Evolutionary conservation across 495 filamentous ascomycete species (phyloP).

Genomic region (Trichoderma orchidacearum): DNA sequence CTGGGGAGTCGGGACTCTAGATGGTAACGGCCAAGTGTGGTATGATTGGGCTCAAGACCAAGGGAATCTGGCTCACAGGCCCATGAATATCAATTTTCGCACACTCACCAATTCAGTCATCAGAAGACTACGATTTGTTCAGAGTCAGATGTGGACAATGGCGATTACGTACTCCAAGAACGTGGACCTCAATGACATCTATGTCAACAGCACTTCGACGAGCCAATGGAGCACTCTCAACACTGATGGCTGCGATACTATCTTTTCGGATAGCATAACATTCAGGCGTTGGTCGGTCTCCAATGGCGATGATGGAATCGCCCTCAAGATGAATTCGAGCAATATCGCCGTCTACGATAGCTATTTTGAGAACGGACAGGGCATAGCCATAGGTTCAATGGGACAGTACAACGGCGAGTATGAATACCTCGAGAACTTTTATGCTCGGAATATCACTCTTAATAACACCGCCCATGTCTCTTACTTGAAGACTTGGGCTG

Average conservation of each 20-base stretch:
- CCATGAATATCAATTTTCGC: conserved; percentile 25
- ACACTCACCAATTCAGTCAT: conserved; percentile 21
- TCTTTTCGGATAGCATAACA: conserved; percentile 12
- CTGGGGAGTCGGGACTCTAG: conserved; percentile 23
- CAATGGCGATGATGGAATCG: conserved; percentile 33
- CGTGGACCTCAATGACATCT: conserved; percentile 18
- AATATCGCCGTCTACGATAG: conserved; percentile 17
- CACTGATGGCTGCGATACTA: conserved; percentile 16
- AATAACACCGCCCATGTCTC: conserved; percentile 15
- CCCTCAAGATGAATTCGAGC: conserved; percentile 39
- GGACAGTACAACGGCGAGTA: conserved; percentile 15
- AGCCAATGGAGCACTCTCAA: conserved; percentile 18
- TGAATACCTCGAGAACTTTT: conserved; percentile 17
- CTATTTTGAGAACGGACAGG: conserved; percentile 11
- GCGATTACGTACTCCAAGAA: conserved; percentile 12
- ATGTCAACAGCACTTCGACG: conserved; percentile 17
- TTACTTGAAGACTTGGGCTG: conserved; percentile 10
- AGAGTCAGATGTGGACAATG: conserved; percentile 31
- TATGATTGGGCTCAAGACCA: conserved; percentile 21
- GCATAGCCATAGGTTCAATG: conserved; percentile 17
- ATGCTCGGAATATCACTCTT: conserved; percentile 18
- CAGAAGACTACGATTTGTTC: conserved; percentile 19
- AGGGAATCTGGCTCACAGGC: conserved; percentile 27
- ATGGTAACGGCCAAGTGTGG: conserved; percentile 36
- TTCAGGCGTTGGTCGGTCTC: conserved; percentile 16